Conservation (phyloP, 306 rosid genomes). For the Vicia villosa region DNA sequence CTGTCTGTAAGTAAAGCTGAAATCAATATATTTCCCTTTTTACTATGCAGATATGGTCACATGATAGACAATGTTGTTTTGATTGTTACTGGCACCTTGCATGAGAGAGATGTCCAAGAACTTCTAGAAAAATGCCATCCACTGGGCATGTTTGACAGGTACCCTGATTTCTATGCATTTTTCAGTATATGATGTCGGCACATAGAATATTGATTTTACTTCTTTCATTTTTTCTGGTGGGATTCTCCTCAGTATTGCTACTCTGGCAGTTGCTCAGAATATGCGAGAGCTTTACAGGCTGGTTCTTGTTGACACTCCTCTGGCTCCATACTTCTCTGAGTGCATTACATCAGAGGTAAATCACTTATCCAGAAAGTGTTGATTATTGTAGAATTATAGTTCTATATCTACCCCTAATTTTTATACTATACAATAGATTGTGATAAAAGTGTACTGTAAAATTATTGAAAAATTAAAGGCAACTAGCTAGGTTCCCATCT, state of each 20-base stretch:
- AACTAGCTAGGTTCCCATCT: neutral
- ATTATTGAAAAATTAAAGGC: conserved; percentile 4
- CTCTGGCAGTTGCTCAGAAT: conserved; percentile 96
- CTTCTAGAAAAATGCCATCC: conserved; percentile 99
- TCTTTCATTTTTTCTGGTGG: neutral
- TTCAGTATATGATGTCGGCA: neutral
- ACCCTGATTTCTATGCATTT: conserved; percentile 19
- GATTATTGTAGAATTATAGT: neutral
- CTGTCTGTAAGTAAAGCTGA: conserved; percentile 5
- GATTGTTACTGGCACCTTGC: conserved; percentile 98
- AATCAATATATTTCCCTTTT: conserved; percentile 19
- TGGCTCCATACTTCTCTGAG: conserved; percentile 97
- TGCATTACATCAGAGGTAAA: conserved; percentile 96
- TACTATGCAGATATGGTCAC: conserved; percentile 82
- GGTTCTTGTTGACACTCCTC: conserved; percentile 98
- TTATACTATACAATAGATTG: neutral
- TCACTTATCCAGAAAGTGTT: neutral
- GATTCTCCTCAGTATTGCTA: conserved; percentile 80
- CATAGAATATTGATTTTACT: conserved; percentile 3
- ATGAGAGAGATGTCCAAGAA: conserved; percentile 99
- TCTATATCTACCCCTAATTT: conserved; percentile 4
- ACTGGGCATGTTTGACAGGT: conserved; percentile 99
- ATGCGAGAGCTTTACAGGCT: conserved; percentile 98
- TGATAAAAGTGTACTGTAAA: neutral
- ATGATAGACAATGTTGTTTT: conserved; percentile 99